These are phyloP conservation scores for Penicillium expansum DNA, from an alignment of 2,329 filamentous ascomycete genomes.

Conservation along the genomic window DNA sequence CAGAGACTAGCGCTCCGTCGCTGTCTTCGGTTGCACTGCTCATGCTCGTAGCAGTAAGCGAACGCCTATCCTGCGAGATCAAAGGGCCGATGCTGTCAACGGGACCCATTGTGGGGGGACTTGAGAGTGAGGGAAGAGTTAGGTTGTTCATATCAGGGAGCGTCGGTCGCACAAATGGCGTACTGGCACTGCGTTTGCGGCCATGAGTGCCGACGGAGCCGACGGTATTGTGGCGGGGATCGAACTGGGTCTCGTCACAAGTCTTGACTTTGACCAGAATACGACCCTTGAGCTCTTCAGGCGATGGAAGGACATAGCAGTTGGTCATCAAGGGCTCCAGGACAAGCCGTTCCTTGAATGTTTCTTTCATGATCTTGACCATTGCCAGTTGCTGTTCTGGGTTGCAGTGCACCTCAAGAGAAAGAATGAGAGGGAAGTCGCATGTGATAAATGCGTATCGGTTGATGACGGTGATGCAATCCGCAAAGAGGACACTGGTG, in stretches of 20 bases:
- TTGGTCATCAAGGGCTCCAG: constrained; percentile 70
- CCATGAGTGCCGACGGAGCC: constrained; percentile 37
- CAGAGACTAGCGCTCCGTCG: constrained; percentile 57
- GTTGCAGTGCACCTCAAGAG: constrained; percentile 92
- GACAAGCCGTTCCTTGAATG: constrained; percentile 77
- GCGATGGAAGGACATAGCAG: constrained; percentile 70
- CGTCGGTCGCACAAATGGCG: constrained; percentile 66
- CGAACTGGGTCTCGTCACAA: constrained; percentile 55
- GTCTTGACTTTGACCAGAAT: constrained; percentile 96
- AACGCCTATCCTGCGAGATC: constrained; percentile 52
- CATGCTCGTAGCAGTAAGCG: constrained; percentile 53
- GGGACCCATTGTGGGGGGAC: constrained; percentile 53
- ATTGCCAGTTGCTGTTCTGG: constrained; percentile 78
- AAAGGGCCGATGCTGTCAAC: constrained; percentile 46
- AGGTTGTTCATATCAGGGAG: constrained; percentile 55
- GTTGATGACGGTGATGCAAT: constrained; percentile 89
- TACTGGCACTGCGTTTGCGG: constrained; percentile 70
- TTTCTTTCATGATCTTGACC: constrained; percentile 82
- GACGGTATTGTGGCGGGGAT: constrained; percentile 43
- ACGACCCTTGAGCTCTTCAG: constrained; percentile 76
- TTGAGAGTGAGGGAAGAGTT: constrained; percentile 50
- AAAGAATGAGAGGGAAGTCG: constrained; percentile 88
- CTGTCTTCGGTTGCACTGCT: constrained; percentile 73
- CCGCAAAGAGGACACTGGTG: constrained; percentile 80
- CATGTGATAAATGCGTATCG: constrained; percentile 89